Percentiles rank a stretch among this genome's conserved stretches.
Evolutionary conservation across 2,329 filamentous ascomycete species (phyloP).

Genomic region (Dendrostoma leiphaemia): DNA sequence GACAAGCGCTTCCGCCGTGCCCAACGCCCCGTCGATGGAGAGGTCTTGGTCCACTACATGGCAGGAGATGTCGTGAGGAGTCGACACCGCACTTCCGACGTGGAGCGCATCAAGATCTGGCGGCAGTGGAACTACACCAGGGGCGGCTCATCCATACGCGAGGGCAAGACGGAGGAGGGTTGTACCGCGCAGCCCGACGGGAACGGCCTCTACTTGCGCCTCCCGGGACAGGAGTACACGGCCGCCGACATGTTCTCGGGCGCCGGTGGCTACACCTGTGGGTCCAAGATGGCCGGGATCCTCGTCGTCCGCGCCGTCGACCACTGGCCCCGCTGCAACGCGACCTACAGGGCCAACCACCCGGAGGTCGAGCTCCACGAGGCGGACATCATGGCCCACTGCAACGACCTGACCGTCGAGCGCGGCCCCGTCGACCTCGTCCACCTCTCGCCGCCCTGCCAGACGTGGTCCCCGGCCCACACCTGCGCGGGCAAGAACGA

Average conservation of each 20-base stretch:
- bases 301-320: conserved; percentile 64
- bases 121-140: conserved; percentile 33
- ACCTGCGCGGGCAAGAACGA: conserved; percentile 59
- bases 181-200: background rate
- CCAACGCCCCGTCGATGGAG: conserved; percentile 30
- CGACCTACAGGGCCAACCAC: conserved; percentile 61
- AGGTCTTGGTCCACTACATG: conserved; percentile 29
- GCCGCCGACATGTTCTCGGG: conserved; percentile 73
- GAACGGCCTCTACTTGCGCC: conserved; percentile 1
- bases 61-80: conserved; percentile 27
- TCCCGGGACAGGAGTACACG: conserved; percentile 52
- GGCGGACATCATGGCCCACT: conserved; percentile 35
- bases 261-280: conserved; percentile 68
- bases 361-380: conserved; percentile 45
- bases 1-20: conserved; percentile 22
- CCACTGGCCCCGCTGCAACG: conserved; percentile 51
- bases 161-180: conserved; percentile 25
- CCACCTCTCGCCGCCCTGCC: conserved; percentile 76
- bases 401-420: conserved; percentile 23
- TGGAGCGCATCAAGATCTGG: conserved; percentile 33
- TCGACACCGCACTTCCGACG: conserved; percentile 24
- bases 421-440: conserved; percentile 58
- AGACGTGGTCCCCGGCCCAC: conserved; percentile 71
- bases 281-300: conserved; percentile 58
- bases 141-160: conserved; percentile 38